Base-by-base conservation (phyloP, 2,329 filamentous ascomycete species). In the Alternaria arbusti region DNA sequence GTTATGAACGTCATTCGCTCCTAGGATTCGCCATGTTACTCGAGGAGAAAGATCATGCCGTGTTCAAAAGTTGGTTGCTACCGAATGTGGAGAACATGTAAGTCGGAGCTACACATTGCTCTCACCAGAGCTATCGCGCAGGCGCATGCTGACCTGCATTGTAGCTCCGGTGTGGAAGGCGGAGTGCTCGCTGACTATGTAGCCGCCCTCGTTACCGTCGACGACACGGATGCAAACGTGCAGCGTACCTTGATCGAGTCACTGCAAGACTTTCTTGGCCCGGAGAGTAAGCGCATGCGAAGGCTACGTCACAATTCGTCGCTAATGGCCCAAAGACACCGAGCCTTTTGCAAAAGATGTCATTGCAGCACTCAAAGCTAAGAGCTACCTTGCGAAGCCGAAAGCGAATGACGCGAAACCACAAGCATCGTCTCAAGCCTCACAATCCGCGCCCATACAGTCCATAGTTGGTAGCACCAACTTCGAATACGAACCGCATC, bases 121-220 rank as follows among this genome's bases (percentile, higher is more conserved):
- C 22, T 51, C 45, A 25, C 45, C 43, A 44, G 58, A 47, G 23
- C 7, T 23, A 3, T 57, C 46, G 36, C 28, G 23, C 45, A 36
- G n/a, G 54, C 25, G 25, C 50, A 49, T 46, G 45, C 59, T 71
- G 22, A 67, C 56, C 40, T 40, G 28, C 17, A 28, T 5, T 12
- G 44, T 54, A 93, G 91, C 57, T 92, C 91, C 26, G 91, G 94
- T 73, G 91, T 91, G 54, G 92, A 96, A 76, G 87, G 90, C 30
- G 92, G 94, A 73, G 91, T 95, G 6, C 88, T 96, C 4, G 92
- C 91, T 50, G 92, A 96, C 72, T 96, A 94, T 76, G 90, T 95
- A n/a, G 85, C 94, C 65, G 92, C 91, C 7, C 86, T 96, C 20
- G 82, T 95, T 49, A 87, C 88, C 58, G 89, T 91, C 65, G 65